Evolutionary conservation across 495 filamentous ascomycete species (phyloP), one percentile per base, ranked within the genome.

Genomic region (Tuber magnatum): DNA sequence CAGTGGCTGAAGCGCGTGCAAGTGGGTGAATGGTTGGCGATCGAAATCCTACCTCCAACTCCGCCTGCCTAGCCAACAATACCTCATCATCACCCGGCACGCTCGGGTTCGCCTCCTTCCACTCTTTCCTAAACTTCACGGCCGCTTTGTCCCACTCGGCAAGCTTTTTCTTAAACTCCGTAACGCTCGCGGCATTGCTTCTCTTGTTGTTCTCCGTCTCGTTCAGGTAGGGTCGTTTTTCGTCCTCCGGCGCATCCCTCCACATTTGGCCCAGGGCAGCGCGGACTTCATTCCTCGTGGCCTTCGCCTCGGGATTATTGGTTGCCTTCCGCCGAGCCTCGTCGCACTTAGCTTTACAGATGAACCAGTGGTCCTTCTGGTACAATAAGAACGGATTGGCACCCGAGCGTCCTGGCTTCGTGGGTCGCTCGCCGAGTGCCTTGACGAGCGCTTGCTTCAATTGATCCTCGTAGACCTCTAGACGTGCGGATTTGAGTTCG

Each of bases 231-330:
- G 93, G 94, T 81, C 87, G 85, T 82, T 91, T 91, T 76, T 87
- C 86, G 46, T 90, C 92, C 14, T 87, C 87, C 6, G 85, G 79
- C 0, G 92, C 90, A 73, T 92, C 90, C 76, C 91, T 90, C 95
- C 95, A 99, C 92, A 93, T 94, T 80, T 90, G 89, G 28, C 93
- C 92, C 32, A 94, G 86, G 75, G 92, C 92, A 14, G 89, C 87
- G 46, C 95, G 91, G 71, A 99, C 90, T 77, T 95, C 93, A 78
- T 94, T 87, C 68, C 88, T 87, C 1, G 86, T 84, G 2, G 88
- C 88, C 75, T 87, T 94, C 3, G 90, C 90, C 61, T 88, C 87
- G 2, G 90, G 86, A 77, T 92, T 90, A 5, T 88, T 88, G 38
- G 90, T 91, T 51, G 89, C 86, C 35, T 87, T 84, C 68, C 89